Evolutionary conservation across 371 early-diverging fungal genomes (phyloP), one percentile per base, ranked within the genome.

Genomic region (Rhizomucor miehei): DNA sequence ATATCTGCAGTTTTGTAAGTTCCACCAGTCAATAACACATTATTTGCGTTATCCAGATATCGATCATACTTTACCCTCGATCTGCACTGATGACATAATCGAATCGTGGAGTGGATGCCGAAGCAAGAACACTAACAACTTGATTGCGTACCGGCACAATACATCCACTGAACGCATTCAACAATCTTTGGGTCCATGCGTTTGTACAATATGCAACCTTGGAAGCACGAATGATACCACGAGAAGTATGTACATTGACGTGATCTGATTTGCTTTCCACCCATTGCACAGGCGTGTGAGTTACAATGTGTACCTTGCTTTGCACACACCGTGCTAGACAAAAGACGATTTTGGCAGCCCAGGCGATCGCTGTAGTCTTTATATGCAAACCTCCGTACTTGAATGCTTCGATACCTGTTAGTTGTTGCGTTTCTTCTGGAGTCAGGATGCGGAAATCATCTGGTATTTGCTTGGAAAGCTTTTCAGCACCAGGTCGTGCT

Each of bases 111-210:
- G 44, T 58, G 57, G 14, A 55, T 36, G 17, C 63, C 51, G 37
- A 61, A 49, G 59, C 49, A 16, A 43, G 51, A 12, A 58, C 53
- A 38, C 59, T 60, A 1, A 79, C 47, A 9, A 82, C 82, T 59
- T 82, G 82, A 58, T 82, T 82, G 20, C 73, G 67, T 16, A 82
- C 69, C 3, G 82, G 79, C 2, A 57, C 56, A 20, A 82, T 48
- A 9, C 54, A 51, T 17, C 59, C 34, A 2, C 37, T 20, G 11
- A 63, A 19, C 3, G 23, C 19, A n/a, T 44, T 36, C 14, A 82
- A 48, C 4, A 75, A 43, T 10, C 58, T 53, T 14, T 41, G 19
- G 6, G 78, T 71, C 70, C 75, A 78, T 9, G 72, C 79, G 54
- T 82, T 79, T 6, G 80, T 79, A 41, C 75, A 74, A 45, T 70